Percentiles rank a stretch among this genome's conserved stretches.
Conservation (phyloP, 75 land plant genomes). For the Ceratopteris richardii region DNA sequence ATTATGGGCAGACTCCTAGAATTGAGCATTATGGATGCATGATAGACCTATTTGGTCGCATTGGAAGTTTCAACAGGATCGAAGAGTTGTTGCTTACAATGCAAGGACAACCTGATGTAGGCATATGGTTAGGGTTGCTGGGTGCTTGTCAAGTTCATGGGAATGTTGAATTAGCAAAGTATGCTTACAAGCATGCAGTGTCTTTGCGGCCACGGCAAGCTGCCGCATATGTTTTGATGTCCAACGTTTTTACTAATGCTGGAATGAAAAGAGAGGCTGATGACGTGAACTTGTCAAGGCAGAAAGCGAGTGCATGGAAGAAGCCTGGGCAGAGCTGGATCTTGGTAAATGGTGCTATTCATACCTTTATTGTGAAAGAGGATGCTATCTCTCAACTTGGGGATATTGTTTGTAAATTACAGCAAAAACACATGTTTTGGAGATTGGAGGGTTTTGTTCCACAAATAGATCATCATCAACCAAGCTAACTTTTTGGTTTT, state of each 20-base stretch:
- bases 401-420: too few species aligned
- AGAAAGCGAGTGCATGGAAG: neutral
- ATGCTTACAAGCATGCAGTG: slow-evolving; percentile 20
- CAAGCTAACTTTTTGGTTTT: too few species aligned
- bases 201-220: slow-evolving; percentile 31
- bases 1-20: slow-evolving; percentile 7
- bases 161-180: slow-evolving; percentile 11
- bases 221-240: slow-evolving; percentile 34
- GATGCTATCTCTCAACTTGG: too few species aligned
- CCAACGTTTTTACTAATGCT: slow-evolving; percentile 12
- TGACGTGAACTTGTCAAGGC: slow-evolving; percentile 7
- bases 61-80: slow-evolving; percentile 3
- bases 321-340: slow-evolving; percentile 12
- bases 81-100: slow-evolving; percentile 12
- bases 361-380: slow-evolving; percentile 6
- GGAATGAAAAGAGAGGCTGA: slow-evolving; percentile 3
- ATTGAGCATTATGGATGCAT: slow-evolving; percentile 17
- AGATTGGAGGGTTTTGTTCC: too few species aligned
- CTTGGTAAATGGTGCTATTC: neutral
- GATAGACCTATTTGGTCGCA: slow-evolving; percentile 17
- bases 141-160: slow-evolving; percentile 13
- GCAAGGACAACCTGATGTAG: slow-evolving; percentile 7
- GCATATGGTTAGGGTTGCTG: slow-evolving; percentile 7
- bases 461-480: too few species aligned
- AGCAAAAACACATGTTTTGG: too few species aligned